Evolutionary conservation across 1,284 basidiomycete genomes (phyloP), one percentile per base, ranked within the genome.

Genomic region (Trametes pubescens): DNA sequence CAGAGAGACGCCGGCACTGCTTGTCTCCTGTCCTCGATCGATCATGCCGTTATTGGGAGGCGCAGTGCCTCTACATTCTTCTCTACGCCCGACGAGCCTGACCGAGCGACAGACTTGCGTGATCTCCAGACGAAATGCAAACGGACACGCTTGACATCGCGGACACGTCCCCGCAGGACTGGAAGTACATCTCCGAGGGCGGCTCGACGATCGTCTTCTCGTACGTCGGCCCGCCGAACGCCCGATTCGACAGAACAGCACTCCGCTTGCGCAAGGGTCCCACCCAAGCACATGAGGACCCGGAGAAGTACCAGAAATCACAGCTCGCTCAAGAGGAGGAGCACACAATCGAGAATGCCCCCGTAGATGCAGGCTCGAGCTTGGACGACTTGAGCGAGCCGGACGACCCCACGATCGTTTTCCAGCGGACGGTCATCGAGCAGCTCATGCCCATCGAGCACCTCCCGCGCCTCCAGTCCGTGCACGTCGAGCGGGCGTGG

Each of bases 161-260:
- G 1, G 74, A 81, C 40, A 89, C 84, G 10, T 74, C 73, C 21
- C 84, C 89, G 0, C 69, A 74, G 7, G 81, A 94, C 74, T 97
- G 95, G 95, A 79, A 76, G 64, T 98, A 97, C 74, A 79, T 95
- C 34, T 89, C 93, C 1, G 95, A 97, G 78, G 95, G 95, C 16
- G 93, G 92, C n/a, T 91, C 93, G 10, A 92, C 93, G 10, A 87
- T 94, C 67, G 93, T 97, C 24, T 94, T 95, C 77, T 88, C 90
- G 9, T 96, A 95, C 74, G 71, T 73, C 13, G 93, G 94, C 0
- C 78, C 84, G 0, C 52, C 68, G 1, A 64, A 77, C 56, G 75
- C 81, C 2, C 65, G 74, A 1, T 91, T 92, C 72, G 76, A 82
- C 52, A 85, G 86, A 8, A 91, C 81, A 46, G 90, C 91, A 0